Conservation (phyloP, 2,329 filamentous ascomycete species). For the Alternaria tenuissima region DNA sequence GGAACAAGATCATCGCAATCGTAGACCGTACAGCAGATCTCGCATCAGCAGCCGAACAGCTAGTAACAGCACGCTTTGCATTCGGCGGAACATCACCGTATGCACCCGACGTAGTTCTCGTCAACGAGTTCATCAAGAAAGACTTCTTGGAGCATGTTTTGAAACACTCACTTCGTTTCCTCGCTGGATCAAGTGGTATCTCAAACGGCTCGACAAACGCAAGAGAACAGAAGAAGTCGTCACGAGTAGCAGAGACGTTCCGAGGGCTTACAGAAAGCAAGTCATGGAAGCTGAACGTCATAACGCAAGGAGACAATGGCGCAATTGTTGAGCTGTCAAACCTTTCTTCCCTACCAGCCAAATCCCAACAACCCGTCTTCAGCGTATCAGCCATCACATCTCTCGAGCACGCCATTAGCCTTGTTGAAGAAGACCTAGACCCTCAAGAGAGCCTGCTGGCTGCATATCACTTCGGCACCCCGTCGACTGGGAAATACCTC, state of each 20-base stretch:
- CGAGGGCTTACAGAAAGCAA: constrained; percentile 21
- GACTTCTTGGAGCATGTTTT: constrained; percentile 62
- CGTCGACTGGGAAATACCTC: constrained; percentile 65
- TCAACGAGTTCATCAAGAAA: constrained; percentile 69
- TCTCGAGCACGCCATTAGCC: constrained; percentile 64
- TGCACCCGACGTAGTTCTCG: constrained; percentile 68
- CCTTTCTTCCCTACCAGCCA: constrained; percentile 40
- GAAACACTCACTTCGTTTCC: constrained; percentile 47
- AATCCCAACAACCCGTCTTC: constrained; percentile 55
- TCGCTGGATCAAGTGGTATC: constrained; percentile 23
- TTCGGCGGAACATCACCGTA: constrained; percentile 67
- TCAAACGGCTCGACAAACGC: constrained; percentile 22
- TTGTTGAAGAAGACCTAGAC: constrained; percentile 48
- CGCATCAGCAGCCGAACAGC: constrained; percentile 59
- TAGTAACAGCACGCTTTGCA: constrained; percentile 63
- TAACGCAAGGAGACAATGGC: constrained; percentile 36
- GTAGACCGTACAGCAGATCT: constrained; percentile 69
- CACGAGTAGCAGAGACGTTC: constrained; percentile 14
- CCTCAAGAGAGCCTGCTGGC: constrained; percentile 49
- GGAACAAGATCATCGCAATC: constrained; percentile 59
- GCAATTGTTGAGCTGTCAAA: constrained; percentile 39
- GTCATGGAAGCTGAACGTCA: constrained; percentile 31
- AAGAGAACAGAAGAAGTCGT: constrained; percentile 19
- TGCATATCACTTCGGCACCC: constrained; percentile 62
- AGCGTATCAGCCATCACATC: constrained; percentile 58